phyloP scores from a whole-genome alignment of 2,329 filamentous ascomycete genomes.

The Fusarium sp. region DNA sequence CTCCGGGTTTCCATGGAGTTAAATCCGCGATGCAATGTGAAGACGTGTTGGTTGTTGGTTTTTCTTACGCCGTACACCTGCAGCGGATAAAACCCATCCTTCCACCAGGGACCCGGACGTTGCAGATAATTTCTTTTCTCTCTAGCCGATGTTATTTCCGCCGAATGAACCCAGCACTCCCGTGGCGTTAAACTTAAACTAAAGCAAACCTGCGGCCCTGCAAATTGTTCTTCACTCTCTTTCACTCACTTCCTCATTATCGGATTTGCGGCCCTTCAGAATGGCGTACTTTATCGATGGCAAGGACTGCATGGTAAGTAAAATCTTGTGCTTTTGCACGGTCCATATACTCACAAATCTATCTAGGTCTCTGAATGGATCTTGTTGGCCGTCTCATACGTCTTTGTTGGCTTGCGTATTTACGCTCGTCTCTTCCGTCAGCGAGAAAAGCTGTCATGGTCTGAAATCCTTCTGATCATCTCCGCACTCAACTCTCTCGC shows the following conservation, averaged over 20 bases:
- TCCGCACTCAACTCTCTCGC: conserved; percentile 47
- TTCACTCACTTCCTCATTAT: not conserved
- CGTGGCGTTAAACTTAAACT: not conserved
- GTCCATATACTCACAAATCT: not conserved
- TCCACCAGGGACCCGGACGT: not conserved
- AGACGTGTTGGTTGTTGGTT: not conserved
- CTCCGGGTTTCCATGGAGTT: not conserved
- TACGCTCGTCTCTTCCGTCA: conserved; percentile 48
- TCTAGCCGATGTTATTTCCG: conserved; percentile 8
- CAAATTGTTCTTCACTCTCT: not conserved
- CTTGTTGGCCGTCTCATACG: conserved; percentile 40
- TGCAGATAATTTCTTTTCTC: not conserved
- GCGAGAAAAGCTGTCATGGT: conserved; percentile 45
- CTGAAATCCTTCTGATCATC: conserved; percentile 45
- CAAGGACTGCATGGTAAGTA: conserved; percentile 38
- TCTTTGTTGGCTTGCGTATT: conserved; percentile 46
- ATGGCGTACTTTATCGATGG: conserved; percentile 39
- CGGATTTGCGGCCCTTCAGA: not conserved
- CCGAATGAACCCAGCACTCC: not conserved
- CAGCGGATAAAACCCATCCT: conserved; percentile 28
- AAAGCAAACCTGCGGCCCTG: conserved; percentile 11
- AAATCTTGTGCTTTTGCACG: not conserved
- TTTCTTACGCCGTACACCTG: conserved; percentile 13
- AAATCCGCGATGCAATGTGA: not conserved
- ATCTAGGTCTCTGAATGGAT: conserved; percentile 50